Evolutionary conservation across 2,329 filamentous ascomycete species (phyloP).

Genomic region (Elsinoe perseae): DNA sequence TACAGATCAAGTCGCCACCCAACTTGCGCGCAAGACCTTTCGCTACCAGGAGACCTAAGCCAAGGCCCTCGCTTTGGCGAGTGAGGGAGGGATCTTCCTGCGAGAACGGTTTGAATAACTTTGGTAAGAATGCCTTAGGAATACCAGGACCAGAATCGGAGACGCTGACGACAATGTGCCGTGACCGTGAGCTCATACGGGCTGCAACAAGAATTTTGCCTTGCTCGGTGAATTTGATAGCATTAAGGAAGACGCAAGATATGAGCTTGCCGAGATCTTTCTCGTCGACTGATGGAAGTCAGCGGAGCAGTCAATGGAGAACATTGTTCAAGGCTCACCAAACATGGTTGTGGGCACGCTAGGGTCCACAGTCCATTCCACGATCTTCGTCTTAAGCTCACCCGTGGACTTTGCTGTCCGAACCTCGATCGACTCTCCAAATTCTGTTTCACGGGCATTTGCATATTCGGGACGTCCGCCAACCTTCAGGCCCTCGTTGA

Average conservation of each 20-base stretch:
- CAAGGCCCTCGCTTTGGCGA: conserved; percentile 59
- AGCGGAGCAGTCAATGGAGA: background rate
- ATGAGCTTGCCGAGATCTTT: conserved; percentile 56
- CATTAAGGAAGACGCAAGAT: conserved; percentile 58
- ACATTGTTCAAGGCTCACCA: conserved; percentile 25
- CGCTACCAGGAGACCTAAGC: conserved; percentile 62
- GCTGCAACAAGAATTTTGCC: conserved; percentile 53
- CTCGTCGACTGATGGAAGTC: conserved; percentile 44
- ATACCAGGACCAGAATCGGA: conserved; percentile 63
- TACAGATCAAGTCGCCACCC: conserved; percentile 58
- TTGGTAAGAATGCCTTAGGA: conserved; percentile 55
- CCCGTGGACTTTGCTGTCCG: conserved; percentile 38
- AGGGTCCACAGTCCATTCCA: conserved; percentile 44
- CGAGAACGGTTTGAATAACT: conserved; percentile 62
- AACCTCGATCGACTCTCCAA: conserved; percentile 45
- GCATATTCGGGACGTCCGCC: conserved; percentile 48
- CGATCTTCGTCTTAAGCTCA: conserved; percentile 38
- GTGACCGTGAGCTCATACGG: conserved; percentile 42
- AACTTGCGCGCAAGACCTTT: conserved; percentile 63
- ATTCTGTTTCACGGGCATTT: conserved; percentile 38
- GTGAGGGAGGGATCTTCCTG: conserved; percentile 62
- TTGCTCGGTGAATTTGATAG: conserved; percentile 60
- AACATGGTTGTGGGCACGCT: conserved; percentile 48
- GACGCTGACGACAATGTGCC: conserved; percentile 54
- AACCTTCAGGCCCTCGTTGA: conserved; percentile 46